Evolutionary conservation across 768 basidiomycete species (phyloP).

Genomic region (Panaeolus papilionaceus): DNA sequence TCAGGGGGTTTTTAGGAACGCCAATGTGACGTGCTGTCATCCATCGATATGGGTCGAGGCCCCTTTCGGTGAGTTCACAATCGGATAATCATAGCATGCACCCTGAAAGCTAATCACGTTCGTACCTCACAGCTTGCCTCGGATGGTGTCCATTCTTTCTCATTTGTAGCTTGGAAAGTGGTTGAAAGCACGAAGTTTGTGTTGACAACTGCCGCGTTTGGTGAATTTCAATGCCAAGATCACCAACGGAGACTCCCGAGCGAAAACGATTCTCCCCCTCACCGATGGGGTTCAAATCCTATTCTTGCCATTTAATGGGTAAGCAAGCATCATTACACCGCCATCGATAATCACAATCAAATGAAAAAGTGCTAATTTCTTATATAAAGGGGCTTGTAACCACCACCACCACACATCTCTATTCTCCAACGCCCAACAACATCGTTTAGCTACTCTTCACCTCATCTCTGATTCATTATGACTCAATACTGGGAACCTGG

Average conservation of each 20-base stretch:
- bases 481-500: conserved; percentile 64
- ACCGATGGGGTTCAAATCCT: background rate
- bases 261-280: background rate
- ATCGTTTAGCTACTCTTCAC: background rate
- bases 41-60: background rate
- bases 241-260: background rate
- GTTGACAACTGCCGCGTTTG: background rate
- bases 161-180: background rate
- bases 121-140: background rate
- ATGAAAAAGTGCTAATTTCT: background rate
- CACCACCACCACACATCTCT: background rate
- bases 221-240: conserved; percentile 5
- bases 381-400: conserved; percentile 12
- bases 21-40: background rate
- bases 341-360: conserved; percentile 14
- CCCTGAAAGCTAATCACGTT: background rate
- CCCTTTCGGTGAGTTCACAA: background rate
- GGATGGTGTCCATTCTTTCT: background rate
- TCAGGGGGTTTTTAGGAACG: background rate
- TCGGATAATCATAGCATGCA: background rate
- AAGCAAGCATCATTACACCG: background rate
- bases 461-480: background rate
- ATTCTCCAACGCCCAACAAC: background rate
- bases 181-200: too few species aligned
- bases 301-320: background rate